Conservation (phyloP, 805 yeast genomes). For the Wickerhamiella siamensis region DNA sequence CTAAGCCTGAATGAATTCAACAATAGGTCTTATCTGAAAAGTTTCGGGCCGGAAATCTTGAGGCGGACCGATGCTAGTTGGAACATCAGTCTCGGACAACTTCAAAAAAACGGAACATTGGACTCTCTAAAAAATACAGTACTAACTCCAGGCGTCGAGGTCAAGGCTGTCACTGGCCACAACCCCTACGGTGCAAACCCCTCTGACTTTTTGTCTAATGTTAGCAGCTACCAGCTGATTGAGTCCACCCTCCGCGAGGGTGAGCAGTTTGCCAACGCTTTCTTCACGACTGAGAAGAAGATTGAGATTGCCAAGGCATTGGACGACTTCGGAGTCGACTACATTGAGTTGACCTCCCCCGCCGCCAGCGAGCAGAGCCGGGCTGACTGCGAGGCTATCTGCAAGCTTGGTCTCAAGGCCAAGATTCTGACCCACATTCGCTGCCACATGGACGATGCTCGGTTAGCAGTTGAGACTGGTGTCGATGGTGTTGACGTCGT, state of each 20-base stretch:
- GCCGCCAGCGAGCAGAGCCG: conserved; percentile 94
- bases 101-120: too few species aligned
- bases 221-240: conserved; percentile 73
- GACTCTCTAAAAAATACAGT: too few species aligned
- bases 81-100: too few species aligned
- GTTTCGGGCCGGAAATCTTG: too few species aligned
- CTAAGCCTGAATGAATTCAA: too few species aligned
- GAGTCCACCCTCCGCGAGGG: conserved; percentile 97
- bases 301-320: conserved; percentile 93
- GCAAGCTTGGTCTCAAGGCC: conserved; percentile 91
- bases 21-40: too few species aligned
- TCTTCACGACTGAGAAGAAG: conserved; percentile 86
- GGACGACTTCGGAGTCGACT: conserved; percentile 96
- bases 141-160: conserved; percentile 2
- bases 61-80: too few species aligned
- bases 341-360: conserved; percentile 93
- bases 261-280: conserved; percentile 96
- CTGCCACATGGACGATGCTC: conserved; percentile 98
- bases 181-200: conserved; percentile 97
- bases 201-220: conserved; percentile 80
- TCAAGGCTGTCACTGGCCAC: conserved; percentile 6
- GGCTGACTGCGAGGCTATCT: conserved; percentile 91
- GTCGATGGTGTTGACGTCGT: conserved; percentile 99
- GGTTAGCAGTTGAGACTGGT: conserved; percentile 94
- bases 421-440: conserved; percentile 93